Base-by-base conservation (phyloP, 768 basidiomycete genomes). In the Atractiella rhizophila region DNA sequence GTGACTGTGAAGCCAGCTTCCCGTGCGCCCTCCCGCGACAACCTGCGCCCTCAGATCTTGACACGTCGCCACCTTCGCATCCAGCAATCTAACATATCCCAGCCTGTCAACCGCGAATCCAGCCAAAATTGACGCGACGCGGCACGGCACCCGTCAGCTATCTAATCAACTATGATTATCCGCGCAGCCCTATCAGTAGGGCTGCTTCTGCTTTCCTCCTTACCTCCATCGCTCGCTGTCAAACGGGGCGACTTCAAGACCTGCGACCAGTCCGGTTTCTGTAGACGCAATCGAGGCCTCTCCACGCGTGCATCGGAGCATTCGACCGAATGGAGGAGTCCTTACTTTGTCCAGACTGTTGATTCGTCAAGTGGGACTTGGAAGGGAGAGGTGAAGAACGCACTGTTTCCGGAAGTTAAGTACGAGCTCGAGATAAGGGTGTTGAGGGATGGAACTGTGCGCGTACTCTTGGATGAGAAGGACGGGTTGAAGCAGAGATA, bases 211-310 rank as follows among this genome's bases (percentile, higher is more conserved):
- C n/a, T n/a, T n/a, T n/a, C n/a, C n/a, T n/a, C n/a, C n/a, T n/a
- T n/a, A n/a, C n/a, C n/a, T n/a, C n/a, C n/a, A n/a, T n/a, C n/a
- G n/a, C n/a, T 18, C 5, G 45, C 35, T 5, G 62, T 64, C 48
- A 65, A 65, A 62, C 62, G 66, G 16, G 67, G 75, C 44, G 82
- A 94, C n/a, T 98, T 86, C 68, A 94, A 91, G 60, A 81, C 72
- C 43, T 96, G 91, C 55, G 66, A 68, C n/a, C 81, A 96, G 59
- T 70, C 82, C 0, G 85, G 79, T 16, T 96, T 98, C 61, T 96
- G 91, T 64, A 70, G 80, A n/a, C 62, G 76, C 33, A 82, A 85
- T 38, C 73, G 88, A 35, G 77, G 76, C 0, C 69, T 98, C 33
- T 69, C 82, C 43, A 63, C 67, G 8, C 71, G 81, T 35, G 76